Percentiles rank a stretch among this genome's conserved stretches.
These are phyloP conservation scores for Saturnispora kantuleensis DNA, from an alignment of 805 yeast genomes.

Conservation along the genomic window DNA sequence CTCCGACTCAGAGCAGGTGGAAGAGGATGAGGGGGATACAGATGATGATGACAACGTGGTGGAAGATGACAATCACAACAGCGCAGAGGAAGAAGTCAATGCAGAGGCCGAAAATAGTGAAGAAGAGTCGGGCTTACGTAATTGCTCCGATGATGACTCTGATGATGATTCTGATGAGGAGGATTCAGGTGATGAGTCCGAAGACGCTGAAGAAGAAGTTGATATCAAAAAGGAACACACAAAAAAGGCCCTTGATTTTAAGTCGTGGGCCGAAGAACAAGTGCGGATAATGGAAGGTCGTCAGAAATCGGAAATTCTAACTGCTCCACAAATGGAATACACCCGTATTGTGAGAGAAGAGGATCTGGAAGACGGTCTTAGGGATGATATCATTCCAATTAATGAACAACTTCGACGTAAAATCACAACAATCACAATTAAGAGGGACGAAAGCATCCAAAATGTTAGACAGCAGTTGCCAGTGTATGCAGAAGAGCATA, in stretches of 20 bases:
- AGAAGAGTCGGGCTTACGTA: constrained; percentile 10
- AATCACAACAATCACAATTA: constrained; percentile 58
- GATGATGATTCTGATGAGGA: constrained; percentile 21
- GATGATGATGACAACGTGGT: constrained; percentile 15
- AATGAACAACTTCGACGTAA: constrained; percentile 44
- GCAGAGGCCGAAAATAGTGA: constrained; percentile 11
- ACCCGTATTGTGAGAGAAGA: constrained; percentile 53
- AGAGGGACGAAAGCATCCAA: constrained; percentile 59
- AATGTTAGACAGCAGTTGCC: constrained; percentile 64
- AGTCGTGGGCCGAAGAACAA: constrained; percentile 80
- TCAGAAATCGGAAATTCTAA: constrained; percentile 37
- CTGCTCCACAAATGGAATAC: constrained; percentile 42
- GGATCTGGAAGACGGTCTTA: constrained; percentile 62
- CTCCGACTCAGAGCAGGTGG: constrained; percentile 18
- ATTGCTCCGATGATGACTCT: constrained; percentile 24
- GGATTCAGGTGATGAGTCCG: constrained; percentile 24
- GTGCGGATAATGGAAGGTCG: constrained; percentile 56
- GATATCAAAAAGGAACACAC: constrained; percentile 34
- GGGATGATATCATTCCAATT: constrained; percentile 49
- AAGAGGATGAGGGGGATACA: constrained; percentile 17
- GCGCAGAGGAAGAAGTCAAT: constrained; percentile 9
- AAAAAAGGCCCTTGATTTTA: constrained; percentile 55
- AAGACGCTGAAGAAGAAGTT: constrained; percentile 23
- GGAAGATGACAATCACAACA: constrained; percentile 13
- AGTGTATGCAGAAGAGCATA: constrained; percentile 82